phyloP scores from a whole-genome alignment of 768 basidiomycete genomes.

The Infundibulicybe gibba region DNA sequence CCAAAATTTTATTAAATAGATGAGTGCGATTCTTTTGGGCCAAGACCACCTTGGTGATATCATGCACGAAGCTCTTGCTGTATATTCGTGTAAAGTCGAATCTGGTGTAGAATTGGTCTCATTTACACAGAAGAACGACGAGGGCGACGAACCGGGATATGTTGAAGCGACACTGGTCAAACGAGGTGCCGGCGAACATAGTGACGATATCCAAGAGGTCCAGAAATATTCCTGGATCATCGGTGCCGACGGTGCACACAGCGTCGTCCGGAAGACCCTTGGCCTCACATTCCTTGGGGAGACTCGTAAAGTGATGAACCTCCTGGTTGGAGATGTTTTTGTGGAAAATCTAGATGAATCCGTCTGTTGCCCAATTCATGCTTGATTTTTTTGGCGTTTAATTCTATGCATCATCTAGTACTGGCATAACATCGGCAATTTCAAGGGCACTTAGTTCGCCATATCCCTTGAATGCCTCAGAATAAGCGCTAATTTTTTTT shows the following conservation, averaged over 20 bases:
- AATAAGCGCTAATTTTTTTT: neutral
- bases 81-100: slow-evolving; percentile 28
- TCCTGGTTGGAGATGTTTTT: slow-evolving; percentile 34
- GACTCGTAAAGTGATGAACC: slow-evolving; percentile 26
- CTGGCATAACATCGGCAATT: no score
- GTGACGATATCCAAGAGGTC: slow-evolving; percentile 20
- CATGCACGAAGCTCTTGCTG: slow-evolving; percentile 2
- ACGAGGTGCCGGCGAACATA: slow-evolving; percentile 11
- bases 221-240: slow-evolving; percentile 32
- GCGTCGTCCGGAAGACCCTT: slow-evolving; percentile 36
- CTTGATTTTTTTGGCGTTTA: neutral
- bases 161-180: slow-evolving; percentile 33
- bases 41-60: slow-evolving; percentile 21
- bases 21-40: slow-evolving; percentile 28
- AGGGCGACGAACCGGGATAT: neutral
- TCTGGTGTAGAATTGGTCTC: slow-evolving; percentile 41
- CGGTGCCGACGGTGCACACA: slow-evolving; percentile 41
- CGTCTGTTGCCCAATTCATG: neutral
- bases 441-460: no score
- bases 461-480: no score
- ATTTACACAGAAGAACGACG: slow-evolving; percentile 32
- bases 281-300: slow-evolving; percentile 38
- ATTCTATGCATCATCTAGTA: no score
- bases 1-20: slow-evolving; percentile 12
- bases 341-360: neutral